Percentiles rank a stretch among this genome's conserved stretches.
phyloP scores from a whole-genome alignment of 305 asterid genomes.

The Solanum chacoense region DNA sequence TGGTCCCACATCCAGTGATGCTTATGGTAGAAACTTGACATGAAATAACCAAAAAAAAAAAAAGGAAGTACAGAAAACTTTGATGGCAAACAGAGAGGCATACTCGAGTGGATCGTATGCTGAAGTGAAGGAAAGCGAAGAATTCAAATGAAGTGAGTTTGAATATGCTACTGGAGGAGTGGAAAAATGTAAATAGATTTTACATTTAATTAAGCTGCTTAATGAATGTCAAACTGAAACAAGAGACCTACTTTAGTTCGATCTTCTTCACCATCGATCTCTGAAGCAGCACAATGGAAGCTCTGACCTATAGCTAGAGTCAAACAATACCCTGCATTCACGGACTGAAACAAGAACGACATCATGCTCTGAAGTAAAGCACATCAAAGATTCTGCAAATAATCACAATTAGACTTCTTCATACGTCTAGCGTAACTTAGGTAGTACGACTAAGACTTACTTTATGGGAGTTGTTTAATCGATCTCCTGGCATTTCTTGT shows the following conservation, averaged over 20 bases:
- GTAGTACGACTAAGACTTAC: background rate
- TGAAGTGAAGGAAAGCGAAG: background rate
- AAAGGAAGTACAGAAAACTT: background rate
- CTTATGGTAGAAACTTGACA: background rate
- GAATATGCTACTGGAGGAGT: background rate
- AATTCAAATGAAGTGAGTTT: background rate
- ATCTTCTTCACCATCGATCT: background rate
- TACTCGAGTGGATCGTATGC: background rate
- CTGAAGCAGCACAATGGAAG: background rate
- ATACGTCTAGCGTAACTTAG: background rate
- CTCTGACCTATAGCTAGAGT: background rate
- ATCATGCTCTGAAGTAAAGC: background rate
- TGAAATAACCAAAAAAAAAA: background rate
- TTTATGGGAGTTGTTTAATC: background rate
- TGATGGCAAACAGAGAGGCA: background rate
- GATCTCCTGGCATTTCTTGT: background rate
- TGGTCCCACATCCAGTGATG: background rate
- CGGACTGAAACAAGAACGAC: background rate
- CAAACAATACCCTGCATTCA: background rate
- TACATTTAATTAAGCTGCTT: background rate
- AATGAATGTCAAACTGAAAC: background rate
- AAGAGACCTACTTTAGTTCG: background rate
- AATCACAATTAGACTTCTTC: background rate
- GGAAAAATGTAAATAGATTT: background rate
- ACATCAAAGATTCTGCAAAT: background rate